These are phyloP conservation scores for Pythium brassicae DNA, from an alignment of 352 stramenopile genomes.

Conservation along the genomic window DNA sequence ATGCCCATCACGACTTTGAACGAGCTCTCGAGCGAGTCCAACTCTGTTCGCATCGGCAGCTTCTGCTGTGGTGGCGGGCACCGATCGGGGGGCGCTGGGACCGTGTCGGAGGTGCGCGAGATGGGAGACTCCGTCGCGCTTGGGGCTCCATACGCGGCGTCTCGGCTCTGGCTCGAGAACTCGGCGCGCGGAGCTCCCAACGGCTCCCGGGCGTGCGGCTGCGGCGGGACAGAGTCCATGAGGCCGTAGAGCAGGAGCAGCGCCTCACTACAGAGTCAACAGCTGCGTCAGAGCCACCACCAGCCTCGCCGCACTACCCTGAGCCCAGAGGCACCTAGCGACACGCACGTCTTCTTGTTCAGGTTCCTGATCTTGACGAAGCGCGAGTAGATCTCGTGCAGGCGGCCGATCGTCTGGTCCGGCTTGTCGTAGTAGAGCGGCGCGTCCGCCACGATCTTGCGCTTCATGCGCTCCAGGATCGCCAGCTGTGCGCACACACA, in stretches of 20 bases:
- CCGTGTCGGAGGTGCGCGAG: neutral
- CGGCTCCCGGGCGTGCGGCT: neutral
- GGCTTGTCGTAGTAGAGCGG: conserved; percentile 36
- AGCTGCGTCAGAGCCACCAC: neutral
- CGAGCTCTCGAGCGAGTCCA: conserved; percentile 71
- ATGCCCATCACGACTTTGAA: conserved; percentile 79
- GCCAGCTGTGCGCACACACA: conserved; percentile 32
- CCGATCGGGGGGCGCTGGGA: conserved; percentile 8
- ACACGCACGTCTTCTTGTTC: conserved; percentile 65
- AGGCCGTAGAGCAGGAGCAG: conserved; percentile 59
- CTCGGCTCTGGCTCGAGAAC: conserved; percentile 4
- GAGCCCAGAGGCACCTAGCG: too few relatives aligned
- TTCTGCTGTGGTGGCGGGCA: conserved; percentile 10
- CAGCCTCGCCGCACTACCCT: too few relatives aligned
- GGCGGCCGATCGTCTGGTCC: conserved; percentile 36
- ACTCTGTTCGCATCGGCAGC: conserved; percentile 18
- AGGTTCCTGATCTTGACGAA: conserved; percentile 74
- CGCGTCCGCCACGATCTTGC: conserved; percentile 42
- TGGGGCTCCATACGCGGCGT: conserved; percentile 5
- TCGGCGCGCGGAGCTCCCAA: conserved; percentile 1
- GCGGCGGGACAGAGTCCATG: conserved; percentile 46
- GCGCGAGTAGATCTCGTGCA: conserved; percentile 77
- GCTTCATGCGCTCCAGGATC: conserved; percentile 78
- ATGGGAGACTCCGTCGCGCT: neutral
- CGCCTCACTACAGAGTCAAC: conserved; percentile 36